A percentile compares a stretch with the other conserved stretches of the same genome.
These are phyloP conservation scores for Stephanodiscus minutulus DNA, from an alignment of 108 stramenopile genomes.

Conservation along the genomic window DNA sequence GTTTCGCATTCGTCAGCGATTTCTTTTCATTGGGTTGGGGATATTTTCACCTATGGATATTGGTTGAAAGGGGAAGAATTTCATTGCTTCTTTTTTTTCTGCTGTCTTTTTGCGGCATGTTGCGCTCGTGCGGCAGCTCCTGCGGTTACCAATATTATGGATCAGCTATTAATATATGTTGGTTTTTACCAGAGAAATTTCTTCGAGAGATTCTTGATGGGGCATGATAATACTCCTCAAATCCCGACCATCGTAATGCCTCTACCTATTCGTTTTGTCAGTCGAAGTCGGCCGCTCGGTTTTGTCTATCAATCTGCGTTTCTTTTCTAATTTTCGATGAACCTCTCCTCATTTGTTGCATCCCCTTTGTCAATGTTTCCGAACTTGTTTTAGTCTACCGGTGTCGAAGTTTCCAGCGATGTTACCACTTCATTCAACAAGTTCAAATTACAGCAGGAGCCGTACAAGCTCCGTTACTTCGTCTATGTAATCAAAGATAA, in stretches of 20 bases:
- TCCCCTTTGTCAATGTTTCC: background rate
- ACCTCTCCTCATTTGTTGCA: background rate
- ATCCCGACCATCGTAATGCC: background rate
- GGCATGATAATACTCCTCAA: background rate
- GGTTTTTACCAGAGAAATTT: too few relatives aligned
- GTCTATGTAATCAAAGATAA: constrained; percentile 83
- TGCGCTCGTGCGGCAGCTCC: background rate
- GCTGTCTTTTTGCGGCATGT: background rate
- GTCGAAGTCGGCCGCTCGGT: background rate
- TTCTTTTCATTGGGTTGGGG: background rate
- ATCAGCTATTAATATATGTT: too few relatives aligned
- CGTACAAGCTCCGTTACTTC: constrained; percentile 81
- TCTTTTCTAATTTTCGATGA: background rate
- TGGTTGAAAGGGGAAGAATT: background rate
- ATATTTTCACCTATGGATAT: background rate
- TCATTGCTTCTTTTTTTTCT: background rate
- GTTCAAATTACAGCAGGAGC: constrained; percentile 82
- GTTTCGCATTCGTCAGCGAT: background rate
- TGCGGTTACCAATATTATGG: background rate
- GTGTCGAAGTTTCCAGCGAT: constrained; percentile 79
- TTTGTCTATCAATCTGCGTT: background rate
- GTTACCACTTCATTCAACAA: constrained; percentile 68
- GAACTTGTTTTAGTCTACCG: constrained; percentile 67
- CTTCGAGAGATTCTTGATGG: too few relatives aligned
- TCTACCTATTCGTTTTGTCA: background rate